Base-by-base conservation (phyloP, 2,329 filamentous ascomycete species). In the Tolypocladium pustulatum region DNA sequence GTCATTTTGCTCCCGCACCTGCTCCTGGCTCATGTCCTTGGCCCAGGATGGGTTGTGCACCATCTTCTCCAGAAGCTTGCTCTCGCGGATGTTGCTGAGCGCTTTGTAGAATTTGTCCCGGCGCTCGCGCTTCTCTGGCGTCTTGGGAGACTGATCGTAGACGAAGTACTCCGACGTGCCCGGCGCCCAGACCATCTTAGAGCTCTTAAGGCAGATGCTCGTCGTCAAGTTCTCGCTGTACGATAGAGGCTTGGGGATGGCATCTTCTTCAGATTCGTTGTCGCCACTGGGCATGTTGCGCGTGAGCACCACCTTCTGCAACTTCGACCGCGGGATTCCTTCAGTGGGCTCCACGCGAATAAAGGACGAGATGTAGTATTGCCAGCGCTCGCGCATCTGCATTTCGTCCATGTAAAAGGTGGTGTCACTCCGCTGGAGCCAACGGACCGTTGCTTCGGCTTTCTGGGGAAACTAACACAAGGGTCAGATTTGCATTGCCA, bases 331-430 rank as follows among this genome's bases (percentile, higher is more conserved):
- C 8, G 81, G 76, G 3, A 94, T 81, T 17, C 89, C 89, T 72
- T 94, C 90, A 0, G 94, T 99, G 2, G 90, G 89, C 68, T 96
- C 91, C 30, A 92, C 83, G 62, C 91, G 90, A 64, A 91, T 89
- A 72, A 89, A 97, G 0, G 92, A 91, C 22, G 93, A 92, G 59
- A 96, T 90, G 71, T 99, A 99, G 75, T 95, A 96, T 66, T 93
- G 90, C 94, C 94, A 99, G 43, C 85, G 81, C 62, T 91, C 86
- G 59, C 87, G 87, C 56, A 86, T 83, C 68, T 94, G 88, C 78
- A 96, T 87, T 65, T 96, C 91, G 64, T 96, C 90, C 68, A 88
- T 87, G 65, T 94, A 91, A 71, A 96, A 91, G 0, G 96, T 88
- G 46, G 84, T 85, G 64, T 88, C 85, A 55, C 87, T 84, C 57